Evolutionary conservation across 1,139 yeast species (phyloP).

Genomic region (Candida anutae): DNA sequence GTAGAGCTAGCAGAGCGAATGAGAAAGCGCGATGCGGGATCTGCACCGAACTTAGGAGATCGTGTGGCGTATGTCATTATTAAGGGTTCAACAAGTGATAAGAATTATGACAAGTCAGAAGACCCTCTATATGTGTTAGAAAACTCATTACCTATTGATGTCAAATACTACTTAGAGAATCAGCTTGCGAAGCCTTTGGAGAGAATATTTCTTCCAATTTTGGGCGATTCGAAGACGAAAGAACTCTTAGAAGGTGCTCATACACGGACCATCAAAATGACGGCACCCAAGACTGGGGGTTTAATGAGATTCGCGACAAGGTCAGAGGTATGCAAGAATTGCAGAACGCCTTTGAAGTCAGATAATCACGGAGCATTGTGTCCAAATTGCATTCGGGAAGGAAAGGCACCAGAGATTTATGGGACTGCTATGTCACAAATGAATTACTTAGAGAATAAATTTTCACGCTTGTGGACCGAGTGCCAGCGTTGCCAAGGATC

Average conservation of each 20-base stretch:
- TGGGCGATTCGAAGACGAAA: constrained; percentile 79
- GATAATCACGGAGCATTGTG: constrained; percentile 75
- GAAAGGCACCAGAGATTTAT: constrained; percentile 58
- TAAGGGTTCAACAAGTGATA: constrained; percentile 71
- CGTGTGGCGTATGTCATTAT: constrained; percentile 96
- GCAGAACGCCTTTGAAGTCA: constrained; percentile 70
- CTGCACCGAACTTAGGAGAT: constrained; percentile 95
- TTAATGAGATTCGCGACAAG: constrained; percentile 88
- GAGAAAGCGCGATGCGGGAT: constrained; percentile 94
- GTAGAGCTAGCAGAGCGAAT: constrained; percentile 93
- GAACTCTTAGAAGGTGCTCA: constrained; percentile 76
- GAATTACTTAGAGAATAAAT: constrained; percentile 74
- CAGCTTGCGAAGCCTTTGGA: constrained; percentile 88
- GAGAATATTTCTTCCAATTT: constrained; percentile 90
- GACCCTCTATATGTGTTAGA: constrained; percentile 93
- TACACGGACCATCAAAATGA: constrained; percentile 68
- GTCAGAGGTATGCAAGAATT: constrained; percentile 80
- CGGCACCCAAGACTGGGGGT: constrained; percentile 65
- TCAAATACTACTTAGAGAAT: constrained; percentile 87
- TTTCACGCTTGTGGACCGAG: constrained; percentile 92
- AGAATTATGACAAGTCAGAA: constrained; percentile 92
- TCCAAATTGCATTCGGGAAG: constrained; percentile 63
- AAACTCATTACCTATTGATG: constrained; percentile 87
- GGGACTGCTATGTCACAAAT: constrained; percentile 72
- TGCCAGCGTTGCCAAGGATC: constrained; percentile 98